Evolutionary conservation across 106 monocot species (phyloP).

Genomic region (Posidonia australis): DNA sequence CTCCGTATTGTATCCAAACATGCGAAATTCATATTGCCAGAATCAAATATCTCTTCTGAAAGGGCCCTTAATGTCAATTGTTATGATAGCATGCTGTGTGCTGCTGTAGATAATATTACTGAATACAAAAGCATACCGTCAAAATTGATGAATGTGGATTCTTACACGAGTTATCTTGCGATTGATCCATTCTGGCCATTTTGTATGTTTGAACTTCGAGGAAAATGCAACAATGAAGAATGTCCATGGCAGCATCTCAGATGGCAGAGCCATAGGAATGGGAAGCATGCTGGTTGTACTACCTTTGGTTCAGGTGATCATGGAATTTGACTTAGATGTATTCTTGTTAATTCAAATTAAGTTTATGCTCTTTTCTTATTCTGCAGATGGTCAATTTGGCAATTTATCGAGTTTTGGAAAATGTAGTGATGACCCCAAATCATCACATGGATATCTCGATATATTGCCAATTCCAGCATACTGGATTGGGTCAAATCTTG

Average conservation of each 20-base stretch:
- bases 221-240: conserved; percentile 90
- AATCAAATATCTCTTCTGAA: neutral
- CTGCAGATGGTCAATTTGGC: conserved; percentile 23
- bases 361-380: neutral
- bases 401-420: conserved; percentile 9
- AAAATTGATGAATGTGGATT: conserved; percentile 5
- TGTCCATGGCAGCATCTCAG: conserved; percentile 72
- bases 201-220: conserved; percentile 94
- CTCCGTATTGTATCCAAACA: conserved; percentile 30
- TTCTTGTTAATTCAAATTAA: neutral
- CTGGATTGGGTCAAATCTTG: conserved; percentile 51
- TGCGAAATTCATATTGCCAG: conserved; percentile 20
- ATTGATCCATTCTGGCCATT: conserved; percentile 85
- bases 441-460: conserved; percentile 5
- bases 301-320: conserved; percentile 25
- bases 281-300: conserved; percentile 14
- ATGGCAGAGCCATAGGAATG: conserved; percentile 13
- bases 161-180: conserved; percentile 9
- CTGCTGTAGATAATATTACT: neutral
- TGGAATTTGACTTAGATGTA: neutral
- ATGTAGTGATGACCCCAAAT: conserved; percentile 10
- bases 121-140: conserved; percentile 2
- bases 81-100: conserved; percentile 1
- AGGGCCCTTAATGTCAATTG: neutral
- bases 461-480: conserved; percentile 52